A percentile compares a stretch with the other conserved stretches of the same genome.
These are phyloP conservation scores for Gloeopeniophorella convolvens DNA, from an alignment of 768 basidiomycete species.

Conservation along the genomic window DNA sequence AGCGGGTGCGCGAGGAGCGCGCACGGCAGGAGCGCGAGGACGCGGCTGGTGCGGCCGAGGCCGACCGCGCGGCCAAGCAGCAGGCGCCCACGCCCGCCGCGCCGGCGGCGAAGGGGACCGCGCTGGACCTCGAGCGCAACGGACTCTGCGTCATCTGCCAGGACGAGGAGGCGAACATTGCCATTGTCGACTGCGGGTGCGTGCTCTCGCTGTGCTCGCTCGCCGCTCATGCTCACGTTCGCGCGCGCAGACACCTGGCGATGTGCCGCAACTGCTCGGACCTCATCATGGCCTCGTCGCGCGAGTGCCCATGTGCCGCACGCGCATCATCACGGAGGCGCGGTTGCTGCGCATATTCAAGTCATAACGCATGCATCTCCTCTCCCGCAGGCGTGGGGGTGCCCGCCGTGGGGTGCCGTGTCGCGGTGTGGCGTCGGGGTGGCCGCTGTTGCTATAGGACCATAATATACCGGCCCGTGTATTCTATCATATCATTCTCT, in stretches of 20 bases:
- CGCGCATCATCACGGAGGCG: constrained; percentile 78
- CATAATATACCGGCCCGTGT: too few species aligned
- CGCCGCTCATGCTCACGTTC: constrained; percentile 1
- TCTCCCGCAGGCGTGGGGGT: too few species aligned
- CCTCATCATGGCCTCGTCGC: constrained; percentile 66
- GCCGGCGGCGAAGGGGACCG: constrained; percentile 21
- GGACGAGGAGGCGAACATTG: constrained; percentile 91
- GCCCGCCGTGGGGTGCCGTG: too few species aligned
- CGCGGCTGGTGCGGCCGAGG: not conserved
- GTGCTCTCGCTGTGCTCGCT: constrained; percentile 26
- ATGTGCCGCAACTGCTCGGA: constrained; percentile 79
- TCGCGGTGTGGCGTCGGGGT: too few species aligned
- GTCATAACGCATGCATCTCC: constrained; percentile 32
- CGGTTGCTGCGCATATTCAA: constrained; percentile 74
- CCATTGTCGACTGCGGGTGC: constrained; percentile 91
- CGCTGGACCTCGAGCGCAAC: constrained; percentile 47
- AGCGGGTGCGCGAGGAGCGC: constrained; percentile 24
- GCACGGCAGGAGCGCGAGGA: constrained; percentile 20
- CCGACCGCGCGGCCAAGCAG: constrained; percentile 8
- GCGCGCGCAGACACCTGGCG: constrained; percentile 72
- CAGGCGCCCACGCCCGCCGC: constrained; percentile 21
- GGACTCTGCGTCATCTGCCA: constrained; percentile 91
- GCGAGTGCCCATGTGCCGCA: constrained; percentile 90
- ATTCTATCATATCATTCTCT: too few species aligned
- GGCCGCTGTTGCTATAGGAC: too few species aligned